Evolutionary conservation across 345 rosid genomes (phyloP).

Genomic region (Boechera stricta): DNA sequence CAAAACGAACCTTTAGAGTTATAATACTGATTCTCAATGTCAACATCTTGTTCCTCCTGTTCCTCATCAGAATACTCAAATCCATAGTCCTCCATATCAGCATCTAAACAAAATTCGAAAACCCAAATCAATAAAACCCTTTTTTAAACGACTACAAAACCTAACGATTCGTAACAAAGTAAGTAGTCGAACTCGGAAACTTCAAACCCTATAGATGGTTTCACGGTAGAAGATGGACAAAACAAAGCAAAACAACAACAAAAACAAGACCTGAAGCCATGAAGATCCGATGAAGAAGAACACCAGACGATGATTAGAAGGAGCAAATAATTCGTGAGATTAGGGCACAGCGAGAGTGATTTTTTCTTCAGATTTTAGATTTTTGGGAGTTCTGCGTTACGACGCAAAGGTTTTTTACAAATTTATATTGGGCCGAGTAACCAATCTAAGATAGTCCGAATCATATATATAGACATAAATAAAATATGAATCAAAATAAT

Average conservation of each 20-base stretch:
- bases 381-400: not conserved
- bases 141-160: conserved; percentile 14
- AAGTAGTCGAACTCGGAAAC: not conserved
- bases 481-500: too few species aligned
- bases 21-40: conserved; percentile 96
- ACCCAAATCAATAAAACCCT: conserved; percentile 20
- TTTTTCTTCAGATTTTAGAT: not conserved
- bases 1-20: conserved; percentile 54
- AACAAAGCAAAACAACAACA: not conserved
- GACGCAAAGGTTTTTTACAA: not conserved
- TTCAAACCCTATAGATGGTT: not conserved
- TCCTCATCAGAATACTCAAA: conserved; percentile 98
- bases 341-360: not conserved
- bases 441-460: too few species aligned
- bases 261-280: conserved; percentile 24
- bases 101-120: conserved; percentile 57
- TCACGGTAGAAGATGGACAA: not conserved
- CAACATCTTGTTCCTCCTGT: conserved; percentile 97
- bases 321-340: not conserved
- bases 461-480: too few species aligned
- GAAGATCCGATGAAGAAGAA: not conserved
- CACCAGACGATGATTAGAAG: not conserved
- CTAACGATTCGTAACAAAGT: not conserved
- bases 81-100: conserved; percentile 99
- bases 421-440: not conserved